phyloP scores from a whole-genome alignment of 768 basidiomycete genomes.

The Termitomyces sp. region DNA sequence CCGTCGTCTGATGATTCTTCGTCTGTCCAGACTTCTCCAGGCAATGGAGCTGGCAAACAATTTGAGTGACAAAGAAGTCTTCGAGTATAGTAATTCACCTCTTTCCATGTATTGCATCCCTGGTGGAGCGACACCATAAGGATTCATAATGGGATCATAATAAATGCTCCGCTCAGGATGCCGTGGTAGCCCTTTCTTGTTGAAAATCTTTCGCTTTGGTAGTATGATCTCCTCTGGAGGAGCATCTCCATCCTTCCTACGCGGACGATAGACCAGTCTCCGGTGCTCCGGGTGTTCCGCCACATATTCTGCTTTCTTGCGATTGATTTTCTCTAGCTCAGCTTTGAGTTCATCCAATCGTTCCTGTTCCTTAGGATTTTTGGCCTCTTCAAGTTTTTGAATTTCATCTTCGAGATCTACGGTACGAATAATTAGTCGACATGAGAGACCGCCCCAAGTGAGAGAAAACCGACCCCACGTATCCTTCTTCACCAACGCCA shows the following conservation, averaged over 20 bases:
- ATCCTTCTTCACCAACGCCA: conserved; percentile 92
- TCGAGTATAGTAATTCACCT: conserved; percentile 47
- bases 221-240: conserved; percentile 31
- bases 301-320: conserved; percentile 89
- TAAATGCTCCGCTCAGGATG: conserved; percentile 93
- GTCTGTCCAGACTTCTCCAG: conserved; percentile 61
- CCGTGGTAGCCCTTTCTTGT: conserved; percentile 78
- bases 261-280: conserved; percentile 69
- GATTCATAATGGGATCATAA: conserved; percentile 91
- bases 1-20: conserved; percentile 49
- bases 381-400: conserved; percentile 49
- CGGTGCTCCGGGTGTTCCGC: conserved; percentile 91
- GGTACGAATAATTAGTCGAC: background rate
- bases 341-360: conserved; percentile 66
- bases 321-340: conserved; percentile 76
- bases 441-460: background rate
- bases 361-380: conserved; percentile 46
- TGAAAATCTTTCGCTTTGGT: conserved; percentile 63
- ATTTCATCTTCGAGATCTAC: conserved; percentile 83
- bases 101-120: conserved; percentile 95
- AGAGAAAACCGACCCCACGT: conserved; percentile 55
- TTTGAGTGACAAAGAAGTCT: background rate
- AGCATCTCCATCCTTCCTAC: conserved; percentile 41
- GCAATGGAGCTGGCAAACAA: conserved; percentile 42
- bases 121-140: conserved; percentile 88